Percentiles rank a stretch among this genome's conserved stretches.
Evolutionary conservation across 345 rosid genomes (phyloP).

Genomic region (Rhizophora mangle): DNA sequence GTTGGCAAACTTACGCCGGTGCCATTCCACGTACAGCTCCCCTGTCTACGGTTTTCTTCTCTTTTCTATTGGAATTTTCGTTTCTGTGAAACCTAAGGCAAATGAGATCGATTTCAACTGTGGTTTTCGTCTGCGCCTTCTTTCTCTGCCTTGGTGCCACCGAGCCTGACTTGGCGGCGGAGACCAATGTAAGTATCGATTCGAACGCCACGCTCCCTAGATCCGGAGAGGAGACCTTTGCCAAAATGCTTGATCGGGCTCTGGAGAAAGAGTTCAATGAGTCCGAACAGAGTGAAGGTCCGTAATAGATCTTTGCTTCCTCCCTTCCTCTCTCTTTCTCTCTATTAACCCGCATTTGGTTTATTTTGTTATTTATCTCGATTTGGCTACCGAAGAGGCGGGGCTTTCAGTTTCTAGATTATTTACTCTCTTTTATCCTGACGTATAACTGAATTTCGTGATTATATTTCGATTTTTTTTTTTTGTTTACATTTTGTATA

Average conservation of each 20-base stretch:
- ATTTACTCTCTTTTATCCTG: not conserved
- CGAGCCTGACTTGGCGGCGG: conserved; percentile 30
- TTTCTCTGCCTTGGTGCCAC: conserved; percentile 11
- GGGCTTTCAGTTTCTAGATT: not conserved
- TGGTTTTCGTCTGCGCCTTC: not conserved
- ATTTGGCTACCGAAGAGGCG: not conserved
- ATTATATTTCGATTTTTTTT: not conserved
- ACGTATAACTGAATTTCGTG: not conserved
- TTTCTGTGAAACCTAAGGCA: too few species aligned
- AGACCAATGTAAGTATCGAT: conserved; percentile 7
- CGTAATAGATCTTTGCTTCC: conserved; percentile 12
- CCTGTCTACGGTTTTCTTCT: not conserved
- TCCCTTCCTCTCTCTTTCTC: too few species aligned
- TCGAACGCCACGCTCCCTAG: conserved; percentile 41
- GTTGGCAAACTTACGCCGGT: too few species aligned
- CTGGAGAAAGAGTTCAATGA: conserved; percentile 88
- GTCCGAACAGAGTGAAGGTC: conserved; percentile 69
- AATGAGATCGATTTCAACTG: conserved; percentile 14
- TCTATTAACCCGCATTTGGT: conserved; percentile 11
- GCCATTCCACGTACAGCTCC: too few species aligned
- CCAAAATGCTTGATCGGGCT: conserved; percentile 81
- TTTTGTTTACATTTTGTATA: too few species aligned
- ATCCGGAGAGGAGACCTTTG: conserved; percentile 69
- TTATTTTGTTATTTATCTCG: not conserved
- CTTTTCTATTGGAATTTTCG: not conserved